These are phyloP conservation scores for Asterochloris sp. DNA, from an alignment of 139 green algal species.

Conservation along the genomic window DNA sequence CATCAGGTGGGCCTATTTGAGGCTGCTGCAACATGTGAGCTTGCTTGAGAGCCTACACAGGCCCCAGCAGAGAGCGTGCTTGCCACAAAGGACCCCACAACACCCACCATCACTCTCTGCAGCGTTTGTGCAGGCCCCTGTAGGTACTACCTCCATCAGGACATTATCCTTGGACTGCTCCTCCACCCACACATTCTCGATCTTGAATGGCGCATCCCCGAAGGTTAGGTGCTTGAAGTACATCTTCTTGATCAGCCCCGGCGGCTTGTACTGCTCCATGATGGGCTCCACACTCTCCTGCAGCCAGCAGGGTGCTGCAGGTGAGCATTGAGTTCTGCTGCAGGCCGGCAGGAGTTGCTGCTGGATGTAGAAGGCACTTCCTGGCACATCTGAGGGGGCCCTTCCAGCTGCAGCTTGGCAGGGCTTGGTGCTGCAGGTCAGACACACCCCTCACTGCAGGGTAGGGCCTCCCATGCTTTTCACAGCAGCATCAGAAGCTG, in stretches of 20 bases:
- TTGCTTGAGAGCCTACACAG: slow-evolving; percentile 15
- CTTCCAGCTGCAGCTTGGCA: too few relatives aligned
- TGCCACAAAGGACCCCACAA: too few relatives aligned
- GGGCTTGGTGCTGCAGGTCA: too few relatives aligned
- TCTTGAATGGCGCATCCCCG: slow-evolving; percentile 72
- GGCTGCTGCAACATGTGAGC: too few relatives aligned
- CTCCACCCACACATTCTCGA: slow-evolving; percentile 48
- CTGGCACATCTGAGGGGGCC: too few relatives aligned
- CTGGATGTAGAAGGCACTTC: too few relatives aligned
- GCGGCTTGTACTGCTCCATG: slow-evolving; percentile 61
- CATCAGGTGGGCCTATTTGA: too few relatives aligned
- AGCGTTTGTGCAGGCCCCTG: not conserved
- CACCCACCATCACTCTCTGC: too few relatives aligned
- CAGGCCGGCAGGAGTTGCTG: too few relatives aligned
- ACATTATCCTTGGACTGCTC: slow-evolving; percentile 31
- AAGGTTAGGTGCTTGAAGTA: slow-evolving; percentile 85
- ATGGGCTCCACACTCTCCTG: slow-evolving; percentile 68
- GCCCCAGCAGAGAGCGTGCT: not conserved
- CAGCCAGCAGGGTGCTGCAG: not conserved
- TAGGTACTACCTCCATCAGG: slow-evolving; percentile 21
- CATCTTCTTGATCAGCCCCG: slow-evolving; percentile 70
- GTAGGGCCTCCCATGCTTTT: not conserved
- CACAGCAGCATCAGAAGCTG: not conserved
- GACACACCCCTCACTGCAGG: not conserved
- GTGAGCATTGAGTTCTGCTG: too few relatives aligned